Evolutionary conservation across 1,284 basidiomycete species (phyloP), one percentile per base, ranked within the genome.

Genomic region (Sporisorium reilianum): DNA sequence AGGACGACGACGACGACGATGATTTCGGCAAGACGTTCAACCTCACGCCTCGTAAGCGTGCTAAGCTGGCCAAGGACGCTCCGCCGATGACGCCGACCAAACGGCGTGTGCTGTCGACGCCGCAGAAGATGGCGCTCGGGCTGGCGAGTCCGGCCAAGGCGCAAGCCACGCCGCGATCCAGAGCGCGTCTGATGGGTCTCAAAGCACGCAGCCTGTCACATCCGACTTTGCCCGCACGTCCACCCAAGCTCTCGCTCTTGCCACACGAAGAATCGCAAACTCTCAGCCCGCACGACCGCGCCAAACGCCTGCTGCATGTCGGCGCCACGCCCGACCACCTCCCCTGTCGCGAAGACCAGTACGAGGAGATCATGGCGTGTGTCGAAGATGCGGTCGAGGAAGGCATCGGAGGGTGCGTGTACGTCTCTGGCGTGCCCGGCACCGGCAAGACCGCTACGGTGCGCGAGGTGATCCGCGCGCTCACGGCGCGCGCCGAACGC

Each of bases 381-480:
- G 91, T 98, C 5, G 91, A 92, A 64, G 92, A 95, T 76, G 87
- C 97, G 14, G 87, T 99, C 3, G 93, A 97, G 67, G 93, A 95
- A 76, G 94, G 94, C 0, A 93, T 92, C 38, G 96, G 97, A 0
- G 95, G 94, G 6, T 99, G 97, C 86, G 88, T 99, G 53, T 99
- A 96, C 94, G 83, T 99, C 49, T 96, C 95, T 6, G 97, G 96
- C 22, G 94, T 98, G 1, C 86, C 89, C 25, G 97, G 96, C 1
- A 89, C 88, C 49, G 97, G 97, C 26, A 99, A 99, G 86, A 95
- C 94, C 5, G 91, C 94, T 0, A 90, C 94, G 7, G 91, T 97
- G 0, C 93, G 97, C 83, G 95, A 95, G 0, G 95, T 94, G 73
- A 94, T 95, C 3, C 89, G 91, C 45, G 94, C 67, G 9, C 66